phyloP scores from a whole-genome alignment of 2,329 filamentous ascomycete genomes.

The Botrytis aclada region DNA sequence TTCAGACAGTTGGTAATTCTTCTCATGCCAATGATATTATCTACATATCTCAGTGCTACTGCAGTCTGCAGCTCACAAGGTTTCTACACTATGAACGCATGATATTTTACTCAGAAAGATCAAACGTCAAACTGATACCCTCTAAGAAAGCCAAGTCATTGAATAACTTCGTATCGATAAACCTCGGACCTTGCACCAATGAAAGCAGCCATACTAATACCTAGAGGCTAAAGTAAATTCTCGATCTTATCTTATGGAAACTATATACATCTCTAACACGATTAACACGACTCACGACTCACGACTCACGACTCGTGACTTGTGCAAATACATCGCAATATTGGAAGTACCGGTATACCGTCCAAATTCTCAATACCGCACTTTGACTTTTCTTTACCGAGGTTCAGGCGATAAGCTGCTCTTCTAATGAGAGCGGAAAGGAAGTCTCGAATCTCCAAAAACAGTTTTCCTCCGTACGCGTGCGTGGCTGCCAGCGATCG shows the following conservation, averaged over 20 bases:
- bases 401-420: constrained; percentile 8
- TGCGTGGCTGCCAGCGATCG: constrained; percentile 18
- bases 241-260: constrained; percentile 1
- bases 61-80: background rate
- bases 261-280: background rate
- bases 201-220: background rate
- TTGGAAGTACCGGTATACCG: background rate
- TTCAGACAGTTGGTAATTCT: background rate
- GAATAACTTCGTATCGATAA: background rate
- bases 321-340: background rate
- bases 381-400: constrained; percentile 6
- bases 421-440: background rate
- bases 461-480: background rate
- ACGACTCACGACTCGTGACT: background rate
- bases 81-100: background rate
- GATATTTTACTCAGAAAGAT: background rate
- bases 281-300: background rate
- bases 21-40: background rate
- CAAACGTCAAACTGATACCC: background rate
- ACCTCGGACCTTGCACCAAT: background rate
- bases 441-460: constrained; percentile 7
- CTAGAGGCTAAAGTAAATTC: background rate
- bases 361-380: background rate
- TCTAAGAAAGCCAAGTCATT: background rate
- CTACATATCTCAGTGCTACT: background rate